phyloP scores from a whole-genome alignment of 163 green algal genomes.

The Chloroidium sp. region DNA sequence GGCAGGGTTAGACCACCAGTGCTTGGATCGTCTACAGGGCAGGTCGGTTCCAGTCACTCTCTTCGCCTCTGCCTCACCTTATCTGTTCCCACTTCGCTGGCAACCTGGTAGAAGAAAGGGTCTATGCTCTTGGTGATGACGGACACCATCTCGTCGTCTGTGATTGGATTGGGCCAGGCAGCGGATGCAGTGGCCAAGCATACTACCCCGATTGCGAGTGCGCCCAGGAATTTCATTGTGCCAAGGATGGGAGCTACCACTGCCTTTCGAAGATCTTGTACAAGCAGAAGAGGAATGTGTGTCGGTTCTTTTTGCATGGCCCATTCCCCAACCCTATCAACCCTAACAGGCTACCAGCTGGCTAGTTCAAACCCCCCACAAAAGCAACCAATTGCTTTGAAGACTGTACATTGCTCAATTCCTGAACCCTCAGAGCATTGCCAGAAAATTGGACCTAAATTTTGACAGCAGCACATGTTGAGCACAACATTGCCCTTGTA shows the following conservation, averaged over 20 bases:
- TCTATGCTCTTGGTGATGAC: neutral
- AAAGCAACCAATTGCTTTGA: no score
- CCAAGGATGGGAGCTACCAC: no score
- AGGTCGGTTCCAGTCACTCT: no score
- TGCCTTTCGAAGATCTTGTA: neutral
- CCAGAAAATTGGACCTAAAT: no score
- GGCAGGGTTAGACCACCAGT: no score
- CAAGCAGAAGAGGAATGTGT: neutral
- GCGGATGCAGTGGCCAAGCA: neutral
- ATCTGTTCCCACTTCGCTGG: neutral
- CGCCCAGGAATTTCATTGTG: neutral
- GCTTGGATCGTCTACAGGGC: no score
- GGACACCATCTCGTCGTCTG: neutral
- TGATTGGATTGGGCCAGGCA: neutral
- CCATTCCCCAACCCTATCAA: neutral
- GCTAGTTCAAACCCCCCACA: no score
- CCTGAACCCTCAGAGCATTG: no score
- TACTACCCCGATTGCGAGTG: neutral
- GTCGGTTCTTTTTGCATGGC: neutral
- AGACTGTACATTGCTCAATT: no score
- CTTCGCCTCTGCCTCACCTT: neutral
- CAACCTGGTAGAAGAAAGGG: neutral
- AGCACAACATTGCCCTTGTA: no score
- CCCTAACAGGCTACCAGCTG: no score
- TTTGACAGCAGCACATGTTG: no score